Evolutionary conservation across 805 yeast species (phyloP).

Genomic region (Candida montana): DNA sequence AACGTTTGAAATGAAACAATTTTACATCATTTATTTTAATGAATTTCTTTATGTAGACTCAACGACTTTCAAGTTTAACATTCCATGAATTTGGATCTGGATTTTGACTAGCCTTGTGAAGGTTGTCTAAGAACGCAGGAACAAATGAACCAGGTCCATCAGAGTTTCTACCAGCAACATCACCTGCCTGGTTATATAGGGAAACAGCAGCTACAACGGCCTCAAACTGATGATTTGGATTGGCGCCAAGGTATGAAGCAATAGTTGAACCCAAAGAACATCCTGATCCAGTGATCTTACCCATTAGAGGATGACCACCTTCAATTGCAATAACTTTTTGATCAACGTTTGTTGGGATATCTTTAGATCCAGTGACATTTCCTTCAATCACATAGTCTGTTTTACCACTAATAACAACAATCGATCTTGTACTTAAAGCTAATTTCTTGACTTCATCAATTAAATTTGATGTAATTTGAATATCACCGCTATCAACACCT

Average conservation of each 20-base stretch:
- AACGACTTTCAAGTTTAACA: slow-evolving; percentile 2
- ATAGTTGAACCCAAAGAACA: slow-evolving; percentile 75
- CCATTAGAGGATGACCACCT: slow-evolving; percentile 65
- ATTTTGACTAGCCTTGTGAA: slow-evolving; percentile 3
- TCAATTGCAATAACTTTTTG: slow-evolving; percentile 30
- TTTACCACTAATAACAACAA: slow-evolving; percentile 71
- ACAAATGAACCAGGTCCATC: slow-evolving; percentile 17
- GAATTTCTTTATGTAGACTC: background rate
- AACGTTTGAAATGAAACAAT: background rate
- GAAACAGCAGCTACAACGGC: slow-evolving; percentile 16
- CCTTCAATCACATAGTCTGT: slow-evolving; percentile 49
- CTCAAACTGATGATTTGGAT: slow-evolving; percentile 7
- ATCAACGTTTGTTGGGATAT: slow-evolving; percentile 15
- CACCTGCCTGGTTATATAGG: slow-evolving; percentile 16
- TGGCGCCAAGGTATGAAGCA: slow-evolving; percentile 35
- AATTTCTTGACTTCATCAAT: slow-evolving; percentile 41
- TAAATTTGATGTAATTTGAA: slow-evolving; percentile 18
- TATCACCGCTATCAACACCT: slow-evolving; percentile 59
- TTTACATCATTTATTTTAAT: background rate
- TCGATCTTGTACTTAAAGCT: slow-evolving; percentile 45
- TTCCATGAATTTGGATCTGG: slow-evolving; percentile 9
- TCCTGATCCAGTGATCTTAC: slow-evolving; percentile 73
- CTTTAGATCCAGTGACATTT: slow-evolving; percentile 22
- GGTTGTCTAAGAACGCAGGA: slow-evolving; percentile 9
- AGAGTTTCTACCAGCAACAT: slow-evolving; percentile 10